Percentiles rank a stretch among this genome's conserved stretches.
Conservation (phyloP, 352 stramenopile species). For the Stramenopiles sp. region DNA sequence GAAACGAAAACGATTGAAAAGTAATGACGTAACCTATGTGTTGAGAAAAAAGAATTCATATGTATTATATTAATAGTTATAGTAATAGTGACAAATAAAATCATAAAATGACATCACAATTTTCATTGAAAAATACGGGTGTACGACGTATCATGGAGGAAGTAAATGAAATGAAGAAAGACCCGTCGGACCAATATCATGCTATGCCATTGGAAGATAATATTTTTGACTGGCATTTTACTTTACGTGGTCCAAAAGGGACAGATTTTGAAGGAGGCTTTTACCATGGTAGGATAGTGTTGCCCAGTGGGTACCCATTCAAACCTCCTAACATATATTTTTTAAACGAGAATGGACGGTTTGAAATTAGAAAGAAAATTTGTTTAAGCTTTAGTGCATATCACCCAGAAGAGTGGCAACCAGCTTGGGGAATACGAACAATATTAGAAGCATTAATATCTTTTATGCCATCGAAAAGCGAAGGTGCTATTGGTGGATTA, state of each 20-base stretch:
- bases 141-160: too few relatives aligned
- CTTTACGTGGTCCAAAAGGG: constrained; percentile 76
- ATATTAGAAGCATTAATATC: constrained; percentile 93
- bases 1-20: too few relatives aligned
- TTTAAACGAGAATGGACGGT: constrained; percentile 71
- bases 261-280: constrained; percentile 89
- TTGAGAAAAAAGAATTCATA: too few relatives aligned
- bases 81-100: too few relatives aligned
- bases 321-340: constrained; percentile 95
- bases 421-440: constrained; percentile 72
- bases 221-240: constrained; percentile 85
- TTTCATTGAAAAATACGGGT: too few relatives aligned
- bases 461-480: constrained; percentile 77
- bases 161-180: too few relatives aligned
- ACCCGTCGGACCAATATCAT: too few relatives aligned
- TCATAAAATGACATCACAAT: too few relatives aligned
- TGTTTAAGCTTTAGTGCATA: constrained; percentile 90
- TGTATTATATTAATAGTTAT: too few relatives aligned
- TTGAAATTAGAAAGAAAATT: constrained; percentile 92
- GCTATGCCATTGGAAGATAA: constrained; percentile 37
- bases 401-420: constrained; percentile 92
- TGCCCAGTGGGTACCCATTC: constrained; percentile 77
- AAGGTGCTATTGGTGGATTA: constrained; percentile 50
- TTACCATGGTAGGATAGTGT: constrained; percentile 90
- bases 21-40: too few relatives aligned